Conservation (phyloP, 345 rosid genomes). For the Arabis hirsuta region DNA sequence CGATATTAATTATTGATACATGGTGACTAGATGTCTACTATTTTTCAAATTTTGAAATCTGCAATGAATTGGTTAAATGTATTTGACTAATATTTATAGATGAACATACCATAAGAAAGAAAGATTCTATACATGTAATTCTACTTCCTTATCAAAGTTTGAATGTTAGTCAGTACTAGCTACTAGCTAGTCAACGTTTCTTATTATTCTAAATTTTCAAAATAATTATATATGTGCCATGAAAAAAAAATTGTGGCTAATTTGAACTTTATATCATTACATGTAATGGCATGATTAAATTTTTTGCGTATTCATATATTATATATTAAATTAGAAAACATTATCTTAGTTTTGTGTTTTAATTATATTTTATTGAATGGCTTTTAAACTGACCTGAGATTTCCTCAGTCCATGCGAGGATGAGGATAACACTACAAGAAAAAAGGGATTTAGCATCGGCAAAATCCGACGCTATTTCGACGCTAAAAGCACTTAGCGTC, state of each 20-base stretch:
- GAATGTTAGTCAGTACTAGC: too few relatives aligned
- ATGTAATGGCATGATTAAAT: constrained; percentile 4
- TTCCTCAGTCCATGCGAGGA: not conserved
- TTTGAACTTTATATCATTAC: not conserved
- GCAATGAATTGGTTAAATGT: not conserved
- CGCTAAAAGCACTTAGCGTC: too few relatives aligned
- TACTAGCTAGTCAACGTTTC: constrained; percentile 1
- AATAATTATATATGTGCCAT: constrained; percentile 3
- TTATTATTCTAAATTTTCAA: not conserved
- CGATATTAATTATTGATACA: not conserved
- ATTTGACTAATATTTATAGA: not conserved
- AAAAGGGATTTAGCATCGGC: too few relatives aligned
- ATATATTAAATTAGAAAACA: not conserved
- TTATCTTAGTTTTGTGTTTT: not conserved
- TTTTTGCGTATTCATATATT: not conserved
- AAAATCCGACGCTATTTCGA: too few relatives aligned
- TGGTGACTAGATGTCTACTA: not conserved
- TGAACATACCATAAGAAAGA: constrained; percentile 2
- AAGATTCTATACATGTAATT: not conserved
- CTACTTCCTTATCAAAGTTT: not conserved
- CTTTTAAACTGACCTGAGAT: constrained; percentile 3
- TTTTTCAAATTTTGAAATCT: not conserved
- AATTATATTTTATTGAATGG: constrained; percentile 17
- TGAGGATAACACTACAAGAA: too few relatives aligned
- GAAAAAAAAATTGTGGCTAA: not conserved